These are phyloP conservation scores for Lachnellula hyalina DNA, from an alignment of 2,329 filamentous ascomycete species.

Conservation along the genomic window DNA sequence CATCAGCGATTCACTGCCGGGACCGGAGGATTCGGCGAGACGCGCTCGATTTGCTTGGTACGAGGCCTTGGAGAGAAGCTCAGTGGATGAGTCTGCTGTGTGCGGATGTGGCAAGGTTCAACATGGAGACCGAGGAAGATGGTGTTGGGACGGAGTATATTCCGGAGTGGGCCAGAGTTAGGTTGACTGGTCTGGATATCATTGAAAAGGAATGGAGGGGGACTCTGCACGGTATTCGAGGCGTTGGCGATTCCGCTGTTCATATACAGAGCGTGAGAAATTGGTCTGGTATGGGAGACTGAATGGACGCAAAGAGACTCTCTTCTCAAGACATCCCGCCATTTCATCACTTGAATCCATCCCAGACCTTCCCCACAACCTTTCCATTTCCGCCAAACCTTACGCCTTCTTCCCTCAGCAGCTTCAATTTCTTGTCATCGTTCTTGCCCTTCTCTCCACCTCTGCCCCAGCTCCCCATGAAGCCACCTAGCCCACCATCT, in stretches of 20 bases:
- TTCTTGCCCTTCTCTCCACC: conserved; percentile 58
- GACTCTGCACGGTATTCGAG: conserved; percentile 12
- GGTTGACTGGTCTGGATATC: conserved; percentile 10
- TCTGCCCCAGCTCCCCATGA: conserved; percentile 52
- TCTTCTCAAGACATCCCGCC: not conserved
- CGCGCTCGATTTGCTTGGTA: conserved; percentile 16
- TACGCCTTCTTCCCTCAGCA: conserved; percentile 61
- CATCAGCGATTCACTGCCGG: conserved; percentile 17
- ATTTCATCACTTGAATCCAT: conserved; percentile 15
- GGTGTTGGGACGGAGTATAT: conserved; percentile 18
- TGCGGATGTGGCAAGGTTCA: conserved; percentile 16
- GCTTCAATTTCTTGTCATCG: conserved; percentile 52
- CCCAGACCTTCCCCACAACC: conserved; percentile 44
- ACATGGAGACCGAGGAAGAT: conserved; percentile 25
- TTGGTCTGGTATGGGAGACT: not conserved
- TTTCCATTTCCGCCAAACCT: conserved; percentile 54
- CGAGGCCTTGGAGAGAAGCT: conserved; percentile 16
- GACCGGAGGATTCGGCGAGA: conserved; percentile 19
- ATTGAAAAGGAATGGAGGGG: conserved; percentile 7
- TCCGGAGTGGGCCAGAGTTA: conserved; percentile 17
- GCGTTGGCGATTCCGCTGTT: conserved; percentile 6
- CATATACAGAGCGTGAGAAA: not conserved
- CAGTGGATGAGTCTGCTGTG: conserved; percentile 12
- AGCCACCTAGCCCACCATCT: conserved; percentile 65
- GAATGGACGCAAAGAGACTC: not conserved